Evolutionary conservation across 768 basidiomycete genomes (phyloP).

Genomic region (Trametes villosa): DNA sequence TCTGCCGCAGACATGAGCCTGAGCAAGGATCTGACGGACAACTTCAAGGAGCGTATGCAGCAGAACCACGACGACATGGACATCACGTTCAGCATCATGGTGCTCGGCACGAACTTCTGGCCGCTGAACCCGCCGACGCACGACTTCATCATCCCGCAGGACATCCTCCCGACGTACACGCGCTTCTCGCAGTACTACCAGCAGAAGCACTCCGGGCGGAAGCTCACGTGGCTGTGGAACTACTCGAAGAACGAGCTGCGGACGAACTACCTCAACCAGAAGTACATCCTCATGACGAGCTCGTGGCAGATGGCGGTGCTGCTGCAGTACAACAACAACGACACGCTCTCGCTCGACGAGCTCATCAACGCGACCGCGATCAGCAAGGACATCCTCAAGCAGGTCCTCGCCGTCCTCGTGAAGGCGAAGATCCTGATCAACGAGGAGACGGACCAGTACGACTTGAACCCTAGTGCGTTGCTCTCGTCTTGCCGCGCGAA

Average conservation of each 20-base stretch:
- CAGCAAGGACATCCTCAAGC: conserved; percentile 77
- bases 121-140: conserved; percentile 82
- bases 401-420: conserved; percentile 59
- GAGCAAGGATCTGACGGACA: conserved; percentile 93
- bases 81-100: conserved; percentile 91
- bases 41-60: conserved; percentile 93
- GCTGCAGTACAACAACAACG: conserved; percentile 90
- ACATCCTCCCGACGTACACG: conserved; percentile 86
- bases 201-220: conserved; percentile 91
- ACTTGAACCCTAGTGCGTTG: conserved; percentile 78
- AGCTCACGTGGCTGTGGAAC: conserved; percentile 98
- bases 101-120: conserved; percentile 96
- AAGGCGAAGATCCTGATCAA: conserved; percentile 91
- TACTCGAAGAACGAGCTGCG: conserved; percentile 96
- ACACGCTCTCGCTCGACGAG: conserved; percentile 83
- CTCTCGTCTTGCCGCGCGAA: no score
- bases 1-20: conserved; percentile 79
- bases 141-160: conserved; percentile 87
- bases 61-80: conserved; percentile 85
- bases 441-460: conserved; percentile 88
- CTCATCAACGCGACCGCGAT: conserved; percentile 79
- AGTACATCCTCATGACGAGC: conserved; percentile 95
- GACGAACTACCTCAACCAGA: conserved; percentile 91
- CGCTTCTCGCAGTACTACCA: conserved; percentile 94
- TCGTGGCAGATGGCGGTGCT: conserved; percentile 96